Evolutionary conservation across 2,329 filamentous ascomycete genomes (phyloP).

Genomic region (Chrysoporthe cubensis): DNA sequence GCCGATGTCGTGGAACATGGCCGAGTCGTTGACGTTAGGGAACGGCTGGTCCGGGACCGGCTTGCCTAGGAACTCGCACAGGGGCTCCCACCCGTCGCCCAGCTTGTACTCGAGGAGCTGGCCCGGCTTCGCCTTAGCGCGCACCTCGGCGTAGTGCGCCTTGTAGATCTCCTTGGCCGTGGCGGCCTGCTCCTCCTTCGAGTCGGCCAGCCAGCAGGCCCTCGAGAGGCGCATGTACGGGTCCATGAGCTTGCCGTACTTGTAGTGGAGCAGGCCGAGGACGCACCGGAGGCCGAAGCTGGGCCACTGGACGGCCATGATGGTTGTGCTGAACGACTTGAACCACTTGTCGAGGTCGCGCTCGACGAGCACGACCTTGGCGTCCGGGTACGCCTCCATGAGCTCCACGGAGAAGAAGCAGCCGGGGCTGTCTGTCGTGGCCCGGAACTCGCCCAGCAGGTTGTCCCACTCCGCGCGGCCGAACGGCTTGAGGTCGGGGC

Average conservation of each 20-base stretch:
- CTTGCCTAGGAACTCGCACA: slow-evolving; percentile 27
- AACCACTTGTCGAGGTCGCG: slow-evolving; percentile 39
- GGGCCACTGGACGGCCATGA: slow-evolving; percentile 24
- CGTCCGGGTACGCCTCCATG: slow-evolving; percentile 48
- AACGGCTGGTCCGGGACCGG: slow-evolving; percentile 24
- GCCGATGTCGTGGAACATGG: slow-evolving; percentile 21
- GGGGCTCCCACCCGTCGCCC: slow-evolving; percentile 27
- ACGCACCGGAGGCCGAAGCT: slow-evolving; percentile 20
- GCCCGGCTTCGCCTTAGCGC: slow-evolving; percentile 15
- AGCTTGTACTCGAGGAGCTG: slow-evolving; percentile 26
- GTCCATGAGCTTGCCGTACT: slow-evolving; percentile 22
- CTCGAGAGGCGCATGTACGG: slow-evolving; percentile 22
- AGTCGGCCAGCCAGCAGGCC: slow-evolving; percentile 8
- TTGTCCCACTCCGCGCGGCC: slow-evolving; percentile 24
- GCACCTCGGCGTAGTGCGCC: slow-evolving; percentile 23
- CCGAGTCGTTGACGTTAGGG: slow-evolving; percentile 24
- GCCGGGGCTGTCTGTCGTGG: slow-evolving; percentile 23
- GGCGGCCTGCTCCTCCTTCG: slow-evolving; percentile 21
- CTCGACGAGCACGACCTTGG: slow-evolving; percentile 45
- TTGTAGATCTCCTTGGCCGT: slow-evolving; percentile 26
- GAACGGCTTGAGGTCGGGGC: slow-evolving; percentile 18
- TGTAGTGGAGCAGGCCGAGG: slow-evolving; percentile 19
- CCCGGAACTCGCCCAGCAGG: slow-evolving; percentile 20
- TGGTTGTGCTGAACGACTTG: slow-evolving; percentile 32
- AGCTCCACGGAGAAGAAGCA: slow-evolving; percentile 38